Evolutionary conservation across 2,329 filamentous ascomycete genomes (phyloP), one percentile per base, ranked within the genome.

Genomic region (Monosporascus sp.): DNA sequence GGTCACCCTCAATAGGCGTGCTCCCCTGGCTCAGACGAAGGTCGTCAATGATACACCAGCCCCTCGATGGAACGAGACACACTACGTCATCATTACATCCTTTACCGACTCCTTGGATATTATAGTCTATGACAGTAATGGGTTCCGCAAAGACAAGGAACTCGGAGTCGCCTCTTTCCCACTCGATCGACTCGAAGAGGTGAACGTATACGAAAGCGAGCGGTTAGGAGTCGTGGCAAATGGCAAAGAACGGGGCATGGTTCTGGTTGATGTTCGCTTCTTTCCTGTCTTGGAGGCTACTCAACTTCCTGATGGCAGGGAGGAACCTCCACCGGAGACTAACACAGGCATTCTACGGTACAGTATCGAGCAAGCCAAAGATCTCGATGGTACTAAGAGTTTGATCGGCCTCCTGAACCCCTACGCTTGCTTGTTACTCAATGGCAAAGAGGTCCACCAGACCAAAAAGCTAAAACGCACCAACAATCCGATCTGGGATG

Each of bases 401-500:
- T 75, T 99, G 66, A 86, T 97, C 56, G 94, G 94, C 31, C 81
- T 87, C 58, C 85, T 99, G 47, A 97, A 91, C 71, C 94, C 94
- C 2, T 99, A 97, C 62, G 92, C 90, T 9, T 80, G 86, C 34
- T 80, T 99, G 49, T 80, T 97, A 45, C 83, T 99, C 62, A 99
- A 99, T 64, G 89, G 91, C 58, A 96, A 94, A 72, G 88, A 95
- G 68, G 82, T 97, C 5, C 91, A 96, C 64, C 81, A 85, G 53
- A 96, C 92, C 51, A 90, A 91, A 73, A 95, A 92, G 71, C 81
- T 97, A 64, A 99, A 97, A 81, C 87, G 93, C 56, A 97, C 91
- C 56, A 99, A 99, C 74, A 94, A 96, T 64, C 94, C 94, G 7
- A 92, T 99, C 64, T 99, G 92, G 87, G 87, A 93, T 51, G 88